A percentile compares a stretch with the other conserved stretches of the same genome.
Conservation (phyloP, 2,329 filamentous ascomycete genomes). For the Colletotrichum sp. region DNA sequence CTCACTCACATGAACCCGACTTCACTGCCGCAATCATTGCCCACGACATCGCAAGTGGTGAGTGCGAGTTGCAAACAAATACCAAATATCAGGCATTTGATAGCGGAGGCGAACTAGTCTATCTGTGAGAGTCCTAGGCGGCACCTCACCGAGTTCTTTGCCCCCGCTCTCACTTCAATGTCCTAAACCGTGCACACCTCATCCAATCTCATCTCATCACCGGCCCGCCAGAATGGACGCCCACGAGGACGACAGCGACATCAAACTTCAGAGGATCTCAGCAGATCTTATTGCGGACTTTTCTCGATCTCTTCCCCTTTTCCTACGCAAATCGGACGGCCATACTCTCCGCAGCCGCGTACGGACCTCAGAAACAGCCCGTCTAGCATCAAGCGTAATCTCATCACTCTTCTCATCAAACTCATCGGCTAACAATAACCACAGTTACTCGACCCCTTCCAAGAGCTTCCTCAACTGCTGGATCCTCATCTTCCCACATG, state of each 20-base stretch:
- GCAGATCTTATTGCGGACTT: conserved; percentile 64
- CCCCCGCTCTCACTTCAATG: background rate
- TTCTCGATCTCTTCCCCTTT: conserved; percentile 54
- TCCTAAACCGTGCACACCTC: background rate
- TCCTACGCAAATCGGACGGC: conserved; percentile 58
- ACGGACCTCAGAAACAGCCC: conserved; percentile 52
- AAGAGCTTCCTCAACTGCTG: conserved; percentile 92
- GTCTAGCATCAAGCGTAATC: conserved; percentile 51
- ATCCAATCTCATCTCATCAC: background rate
- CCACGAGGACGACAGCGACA: conserved; percentile 63
- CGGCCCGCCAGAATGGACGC: conserved; percentile 59
- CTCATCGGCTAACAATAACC: background rate
- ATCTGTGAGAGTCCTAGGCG: background rate
- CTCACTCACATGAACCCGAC: background rate
- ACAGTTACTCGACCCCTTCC: conserved; percentile 82
- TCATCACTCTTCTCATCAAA: background rate
- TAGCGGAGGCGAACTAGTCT: background rate
- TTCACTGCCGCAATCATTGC: background rate
- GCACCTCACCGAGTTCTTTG: background rate
- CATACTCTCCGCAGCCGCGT: conserved; percentile 54
- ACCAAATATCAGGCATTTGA: background rate
- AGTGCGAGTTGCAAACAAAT: background rate
- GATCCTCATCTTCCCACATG: conserved; percentile 82
- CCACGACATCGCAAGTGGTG: background rate
- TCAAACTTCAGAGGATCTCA: conserved; percentile 67